These are phyloP conservation scores for Barbatosphaeria neglecta DNA, from an alignment of 495 filamentous ascomycete genomes.

Conservation along the genomic window DNA sequence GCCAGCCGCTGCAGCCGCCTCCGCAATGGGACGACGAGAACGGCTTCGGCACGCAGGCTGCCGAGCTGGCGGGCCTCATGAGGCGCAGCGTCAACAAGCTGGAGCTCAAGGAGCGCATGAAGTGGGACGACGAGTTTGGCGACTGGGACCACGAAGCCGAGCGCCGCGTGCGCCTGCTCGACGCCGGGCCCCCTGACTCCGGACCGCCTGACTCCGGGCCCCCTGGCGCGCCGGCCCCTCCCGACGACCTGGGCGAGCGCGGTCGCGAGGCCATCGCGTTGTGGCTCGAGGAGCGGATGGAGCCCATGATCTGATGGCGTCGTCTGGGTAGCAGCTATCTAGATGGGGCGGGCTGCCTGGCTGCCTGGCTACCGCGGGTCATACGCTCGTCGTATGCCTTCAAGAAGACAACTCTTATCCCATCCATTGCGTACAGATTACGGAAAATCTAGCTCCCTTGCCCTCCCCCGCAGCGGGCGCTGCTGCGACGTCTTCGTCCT, in stretches of 20 bases:
- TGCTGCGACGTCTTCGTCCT: no score
- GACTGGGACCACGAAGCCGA: slow-evolving; percentile 7
- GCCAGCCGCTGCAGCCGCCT: background rate
- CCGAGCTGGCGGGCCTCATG: slow-evolving; percentile 23
- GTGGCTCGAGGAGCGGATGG: slow-evolving; percentile 17
- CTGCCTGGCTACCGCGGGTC: no score
- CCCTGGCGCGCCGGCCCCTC: no score
- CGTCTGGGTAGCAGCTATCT: background rate
- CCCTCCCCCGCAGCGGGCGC: no score
- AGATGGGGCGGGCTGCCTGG: no score
- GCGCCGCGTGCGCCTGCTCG: slow-evolving; percentile 4
- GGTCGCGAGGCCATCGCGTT: slow-evolving; percentile 9
- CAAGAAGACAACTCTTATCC: no score
- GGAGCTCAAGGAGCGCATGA: slow-evolving; percentile 16
- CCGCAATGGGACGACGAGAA: slow-evolving; percentile 5
- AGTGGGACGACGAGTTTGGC: slow-evolving; percentile 13
- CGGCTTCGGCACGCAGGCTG: slow-evolving; percentile 23
- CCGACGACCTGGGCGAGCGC: slow-evolving; percentile 4
- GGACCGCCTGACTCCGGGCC: no score
- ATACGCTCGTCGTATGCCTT: no score
- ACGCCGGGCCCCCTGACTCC: background rate
- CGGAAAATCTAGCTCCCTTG: no score
- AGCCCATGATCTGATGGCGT: background rate
- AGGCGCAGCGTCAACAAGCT: slow-evolving; percentile 21
- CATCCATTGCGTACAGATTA: no score